Evolutionary conservation across 805 yeast genomes (phyloP).

Genomic region (Saccharomycopsis guyanensis): DNA sequence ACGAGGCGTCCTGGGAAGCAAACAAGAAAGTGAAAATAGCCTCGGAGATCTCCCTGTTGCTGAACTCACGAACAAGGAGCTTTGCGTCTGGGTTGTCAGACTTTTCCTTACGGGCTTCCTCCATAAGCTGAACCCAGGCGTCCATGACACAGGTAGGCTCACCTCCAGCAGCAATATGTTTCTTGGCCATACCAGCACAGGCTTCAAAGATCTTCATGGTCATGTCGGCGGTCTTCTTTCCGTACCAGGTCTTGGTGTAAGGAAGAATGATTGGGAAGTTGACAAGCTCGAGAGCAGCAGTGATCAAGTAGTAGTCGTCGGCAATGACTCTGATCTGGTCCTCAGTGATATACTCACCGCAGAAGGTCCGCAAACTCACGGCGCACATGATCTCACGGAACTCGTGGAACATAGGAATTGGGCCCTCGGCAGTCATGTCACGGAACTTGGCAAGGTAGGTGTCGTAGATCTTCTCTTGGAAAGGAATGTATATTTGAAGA

Average conservation of each 20-base stretch:
- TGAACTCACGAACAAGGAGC: constrained; percentile 68
- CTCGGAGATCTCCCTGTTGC: constrained; percentile 89
- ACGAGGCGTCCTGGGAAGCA: constrained; percentile 97
- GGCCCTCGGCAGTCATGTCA: constrained; percentile 50
- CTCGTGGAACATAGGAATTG: constrained; percentile 78
- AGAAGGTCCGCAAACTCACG: constrained; percentile 82
- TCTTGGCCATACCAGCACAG: constrained; percentile 86
- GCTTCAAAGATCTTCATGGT: constrained; percentile 86
- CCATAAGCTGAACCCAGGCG: constrained; percentile 87
- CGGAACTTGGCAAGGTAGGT: constrained; percentile 63
- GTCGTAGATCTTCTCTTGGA: constrained; percentile 79
- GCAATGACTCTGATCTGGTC: constrained; percentile 84
- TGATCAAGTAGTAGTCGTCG: constrained; percentile 84
- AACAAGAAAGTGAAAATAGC: constrained; percentile 93
- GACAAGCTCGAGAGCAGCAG: constrained; percentile 94
- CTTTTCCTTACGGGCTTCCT: constrained; percentile 43
- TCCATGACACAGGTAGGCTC: constrained; percentile 87
- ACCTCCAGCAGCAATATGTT: constrained; percentile 69
- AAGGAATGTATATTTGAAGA: constrained; percentile 74
- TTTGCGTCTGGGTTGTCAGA: constrained; percentile 46
- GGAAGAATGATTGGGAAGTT: constrained; percentile 97
- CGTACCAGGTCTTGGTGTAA: constrained; percentile 97
- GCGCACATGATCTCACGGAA: constrained; percentile 97
- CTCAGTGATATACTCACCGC: constrained; percentile 91
- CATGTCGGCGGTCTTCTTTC: constrained; percentile 85